phyloP scores from a whole-genome alignment of 768 basidiomycete genomes.

The Udeniomyces megalosporus region DNA sequence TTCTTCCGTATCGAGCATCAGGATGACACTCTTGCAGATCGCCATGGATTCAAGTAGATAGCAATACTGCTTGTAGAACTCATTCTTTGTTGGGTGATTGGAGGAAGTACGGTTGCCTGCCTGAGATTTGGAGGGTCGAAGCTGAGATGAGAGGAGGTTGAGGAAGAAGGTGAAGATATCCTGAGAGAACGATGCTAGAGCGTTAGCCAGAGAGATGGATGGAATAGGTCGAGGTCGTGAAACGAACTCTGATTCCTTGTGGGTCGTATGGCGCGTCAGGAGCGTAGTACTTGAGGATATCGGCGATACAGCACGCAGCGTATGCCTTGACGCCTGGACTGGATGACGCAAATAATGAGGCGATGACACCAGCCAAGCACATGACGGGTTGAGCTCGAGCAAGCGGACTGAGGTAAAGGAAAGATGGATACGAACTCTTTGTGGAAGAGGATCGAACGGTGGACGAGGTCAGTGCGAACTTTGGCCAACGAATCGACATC shows the following conservation, averaged over 20 bases:
- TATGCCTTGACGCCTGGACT: slow-evolving; percentile 82
- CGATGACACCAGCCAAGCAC: neutral
- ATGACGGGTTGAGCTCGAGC: neutral
- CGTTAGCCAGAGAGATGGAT: too few species aligned
- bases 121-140: neutral
- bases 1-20: slow-evolving; percentile 78
- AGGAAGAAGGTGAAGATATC: slow-evolving; percentile 98
- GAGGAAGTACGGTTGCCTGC: neutral
- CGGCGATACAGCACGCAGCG: slow-evolving; percentile 83
- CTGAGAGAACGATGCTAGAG: slow-evolving; percentile 28
- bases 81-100: slow-evolving; percentile 6
- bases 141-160: slow-evolving; percentile 49
- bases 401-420: neutral
- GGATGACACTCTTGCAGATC: slow-evolving; percentile 82
- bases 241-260: slow-evolving; percentile 44
- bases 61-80: slow-evolving; percentile 79
- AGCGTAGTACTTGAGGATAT: slow-evolving; percentile 81
- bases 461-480: slow-evolving; percentile 64
- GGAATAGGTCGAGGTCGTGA: slow-evolving; percentile 26
- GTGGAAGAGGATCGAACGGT: slow-evolving; percentile 66
- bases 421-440: slow-evolving; percentile 42
- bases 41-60: slow-evolving; percentile 87
- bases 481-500: slow-evolving; percentile 53
- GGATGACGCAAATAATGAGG: neutral
- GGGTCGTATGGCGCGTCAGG: slow-evolving; percentile 93